Base-by-base conservation (phyloP, 768 basidiomycete species). In the Cystofilobasidium bisporidii region DNA sequence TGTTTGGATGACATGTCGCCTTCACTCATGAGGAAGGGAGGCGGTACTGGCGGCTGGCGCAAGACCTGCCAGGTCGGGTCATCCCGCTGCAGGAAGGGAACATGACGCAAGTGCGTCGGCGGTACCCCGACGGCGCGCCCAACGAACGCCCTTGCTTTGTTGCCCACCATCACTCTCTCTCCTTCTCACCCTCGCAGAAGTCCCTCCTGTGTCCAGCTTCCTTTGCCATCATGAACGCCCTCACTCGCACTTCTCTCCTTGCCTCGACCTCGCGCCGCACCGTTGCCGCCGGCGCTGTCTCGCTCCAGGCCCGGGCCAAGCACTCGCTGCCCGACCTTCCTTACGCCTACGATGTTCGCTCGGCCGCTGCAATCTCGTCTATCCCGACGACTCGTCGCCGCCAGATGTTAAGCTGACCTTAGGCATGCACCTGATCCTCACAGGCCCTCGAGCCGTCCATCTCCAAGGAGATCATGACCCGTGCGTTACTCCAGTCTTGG, bases 391-490 rank as follows among this genome's bases (percentile, higher is more conserved):
- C n/a, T 56, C 43, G 14, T 30, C 38, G 24, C 60, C 24, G 53
- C 41, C 24, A 59, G 3, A 17, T n/a, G 40, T 53, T 36, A 15
- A 30, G 43, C 64, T 47, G 24, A 47, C 41, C 28, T 1, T 8
- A 30, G 43, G 36, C 61, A 11, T 33, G 10, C 15, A 43, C 41
- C 8, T 4, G 14, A 43, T 20, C 40, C 33, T 24, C 18, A 1
- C 69, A 78, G 77, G 77, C 84, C 62, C 89, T 97, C 75, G 89
- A 93, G 81, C 92, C 92, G n/a, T 86, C 85, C 80, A 94, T 97
- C 80, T 88, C 85, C 41, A 75, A 81, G 76, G 83, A 93, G 80
- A 97, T 96, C 79, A 97, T 94, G 92, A 83, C 80, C 65, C 87
- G 48, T 50, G 48, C 48, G 48, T 50, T 10, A 11, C 10, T 20